Evolutionary conservation across 441 rosid genomes (phyloP).

Genomic region (Raphanus hybrid): DNA sequence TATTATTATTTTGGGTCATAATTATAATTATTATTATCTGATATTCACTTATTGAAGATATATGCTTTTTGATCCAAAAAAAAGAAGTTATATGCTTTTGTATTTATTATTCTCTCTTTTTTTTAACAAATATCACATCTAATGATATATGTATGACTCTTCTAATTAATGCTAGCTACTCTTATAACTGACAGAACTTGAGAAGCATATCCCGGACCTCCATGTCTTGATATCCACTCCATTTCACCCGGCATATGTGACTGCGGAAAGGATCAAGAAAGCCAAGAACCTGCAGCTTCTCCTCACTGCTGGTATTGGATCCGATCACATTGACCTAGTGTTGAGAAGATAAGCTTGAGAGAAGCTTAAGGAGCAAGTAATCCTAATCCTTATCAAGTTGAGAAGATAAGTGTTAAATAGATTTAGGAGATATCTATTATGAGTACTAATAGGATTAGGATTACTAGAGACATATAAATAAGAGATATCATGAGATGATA

Average conservation of each 20-base stretch:
- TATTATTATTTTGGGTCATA: too few relatives aligned
- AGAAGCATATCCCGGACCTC: slow-evolving; percentile 87
- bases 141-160: not conserved
- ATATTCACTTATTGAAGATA: too few relatives aligned
- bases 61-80: too few relatives aligned
- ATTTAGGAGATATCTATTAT: too few relatives aligned
- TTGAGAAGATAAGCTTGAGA: too few relatives aligned
- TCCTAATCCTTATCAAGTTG: too few relatives aligned
- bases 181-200: slow-evolving; percentile 66
- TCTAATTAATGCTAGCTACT: not conserved
- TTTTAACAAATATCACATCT: not conserved
- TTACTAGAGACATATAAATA: too few relatives aligned
- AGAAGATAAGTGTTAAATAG: too few relatives aligned
- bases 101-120: not conserved
- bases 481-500: too few relatives aligned
- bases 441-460: too few relatives aligned
- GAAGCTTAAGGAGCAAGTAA: too few relatives aligned
- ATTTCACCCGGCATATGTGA: slow-evolving; percentile 93
- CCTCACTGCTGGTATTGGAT: slow-evolving; percentile 95
- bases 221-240: slow-evolving; percentile 91
- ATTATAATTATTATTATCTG: too few relatives aligned
- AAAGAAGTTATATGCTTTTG: not conserved
- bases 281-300: slow-evolving; percentile 90
- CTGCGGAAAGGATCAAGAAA: slow-evolving; percentile 86
- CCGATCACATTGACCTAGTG: slow-evolving; percentile 79